Conservation (phyloP, 306 rosid genomes). For the Lathyrus oleraceus region DNA sequence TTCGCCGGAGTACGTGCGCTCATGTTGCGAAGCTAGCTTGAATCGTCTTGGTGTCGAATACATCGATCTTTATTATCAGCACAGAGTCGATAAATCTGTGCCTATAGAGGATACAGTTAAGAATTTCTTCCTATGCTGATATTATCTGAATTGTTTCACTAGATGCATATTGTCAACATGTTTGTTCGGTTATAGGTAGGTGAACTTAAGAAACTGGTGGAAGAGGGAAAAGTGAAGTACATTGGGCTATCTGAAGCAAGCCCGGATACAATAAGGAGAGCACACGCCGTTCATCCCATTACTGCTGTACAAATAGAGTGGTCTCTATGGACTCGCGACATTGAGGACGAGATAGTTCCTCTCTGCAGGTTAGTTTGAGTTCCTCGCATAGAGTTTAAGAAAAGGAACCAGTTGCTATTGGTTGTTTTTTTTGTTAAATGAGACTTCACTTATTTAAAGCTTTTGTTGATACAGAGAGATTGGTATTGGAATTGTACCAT, state of each 20-base stretch:
- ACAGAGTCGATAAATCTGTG: slow-evolving; percentile 48
- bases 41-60: slow-evolving; percentile 67
- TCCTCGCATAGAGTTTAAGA: too few relatives aligned
- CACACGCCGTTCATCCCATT: slow-evolving; percentile 81
- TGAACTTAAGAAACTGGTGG: slow-evolving; percentile 79
- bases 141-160: not conserved
- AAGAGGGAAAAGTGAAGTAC: slow-evolving; percentile 74
- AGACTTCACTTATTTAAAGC: not conserved
- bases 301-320: slow-evolving; percentile 78
- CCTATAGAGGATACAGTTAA: slow-evolving; percentile 78
- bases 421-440: not conserved
- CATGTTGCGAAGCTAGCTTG: slow-evolving; percentile 73
- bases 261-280: slow-evolving; percentile 77
- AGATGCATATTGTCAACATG: not conserved
- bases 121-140: not conserved
- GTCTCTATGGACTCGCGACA: slow-evolving; percentile 81
- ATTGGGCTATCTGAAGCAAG: slow-evolving; percentile 81
- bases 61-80: slow-evolving; percentile 84
- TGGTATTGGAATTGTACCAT: slow-evolving; percentile 76
- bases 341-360: slow-evolving; percentile 69
- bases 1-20: slow-evolving; percentile 67
- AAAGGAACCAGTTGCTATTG: too few relatives aligned
- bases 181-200: slow-evolving; percentile 46
- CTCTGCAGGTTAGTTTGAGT: slow-evolving; percentile 61
- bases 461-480: slow-evolving; percentile 48